Evolutionary conservation across 2,329 filamentous ascomycete genomes (phyloP).

Genomic region (Penicillium frequentans): DNA sequence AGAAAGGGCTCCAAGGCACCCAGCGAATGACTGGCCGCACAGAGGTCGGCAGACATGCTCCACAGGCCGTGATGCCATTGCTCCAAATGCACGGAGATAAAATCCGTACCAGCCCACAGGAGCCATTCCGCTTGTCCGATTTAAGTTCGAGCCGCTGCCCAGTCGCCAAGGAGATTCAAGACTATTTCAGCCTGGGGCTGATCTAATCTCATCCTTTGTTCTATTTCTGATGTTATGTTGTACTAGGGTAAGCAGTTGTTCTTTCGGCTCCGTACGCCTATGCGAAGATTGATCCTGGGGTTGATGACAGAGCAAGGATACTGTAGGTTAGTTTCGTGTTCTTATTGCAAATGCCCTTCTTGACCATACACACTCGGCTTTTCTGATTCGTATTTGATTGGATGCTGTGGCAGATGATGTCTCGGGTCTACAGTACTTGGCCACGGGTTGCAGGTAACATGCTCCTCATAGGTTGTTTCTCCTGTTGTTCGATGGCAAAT

Average conservation of each 20-base stretch:
- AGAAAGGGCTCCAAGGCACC: neutral
- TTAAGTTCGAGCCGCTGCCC: neutral
- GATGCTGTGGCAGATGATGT: neutral
- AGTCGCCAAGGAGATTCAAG: neutral
- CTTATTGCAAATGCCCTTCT: neutral
- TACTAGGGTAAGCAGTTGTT: neutral
- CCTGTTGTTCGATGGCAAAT: neutral
- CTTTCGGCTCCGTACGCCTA: neutral
- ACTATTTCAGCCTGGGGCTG: neutral
- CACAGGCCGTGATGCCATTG: conserved; percentile 6
- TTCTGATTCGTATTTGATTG: neutral
- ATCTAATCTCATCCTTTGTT: neutral
- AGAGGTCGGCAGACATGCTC: neutral
- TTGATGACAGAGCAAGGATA: neutral
- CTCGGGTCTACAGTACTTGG: neutral
- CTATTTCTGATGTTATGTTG: neutral
- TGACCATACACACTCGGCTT: neutral
- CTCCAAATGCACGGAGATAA: conserved; percentile 18
- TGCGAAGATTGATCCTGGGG: neutral
- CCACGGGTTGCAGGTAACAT: neutral
- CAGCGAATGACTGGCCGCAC: neutral
- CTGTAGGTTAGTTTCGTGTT: neutral
- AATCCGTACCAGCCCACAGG: conserved; percentile 16
- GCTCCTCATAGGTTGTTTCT: neutral
- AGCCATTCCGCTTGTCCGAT: conserved; percentile 7